These are phyloP conservation scores for Anastatica hierochuntica DNA, from an alignment of 345 rosid species.

Conservation along the genomic window DNA sequence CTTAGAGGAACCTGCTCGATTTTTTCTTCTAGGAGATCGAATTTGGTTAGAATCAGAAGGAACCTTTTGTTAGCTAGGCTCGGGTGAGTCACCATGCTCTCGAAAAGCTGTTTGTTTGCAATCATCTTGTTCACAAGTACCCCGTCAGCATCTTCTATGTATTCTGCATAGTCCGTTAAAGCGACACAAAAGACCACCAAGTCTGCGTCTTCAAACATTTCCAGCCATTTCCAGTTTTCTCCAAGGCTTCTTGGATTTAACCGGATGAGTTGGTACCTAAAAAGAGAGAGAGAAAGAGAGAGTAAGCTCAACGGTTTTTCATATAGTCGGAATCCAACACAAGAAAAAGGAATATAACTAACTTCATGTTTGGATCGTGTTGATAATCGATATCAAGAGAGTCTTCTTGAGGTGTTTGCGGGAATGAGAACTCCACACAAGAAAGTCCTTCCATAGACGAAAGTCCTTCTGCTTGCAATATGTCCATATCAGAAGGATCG, in stretches of 20 bases:
- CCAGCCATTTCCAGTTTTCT: constrained; percentile 68
- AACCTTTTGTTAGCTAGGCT: constrained; percentile 52
- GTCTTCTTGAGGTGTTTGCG: constrained; percentile 26
- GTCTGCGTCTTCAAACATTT: constrained; percentile 77
- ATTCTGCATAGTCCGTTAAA: constrained; percentile 51
- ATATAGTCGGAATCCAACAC: background rate
- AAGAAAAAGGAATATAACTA: constrained; percentile 14
- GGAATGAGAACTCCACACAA: constrained; percentile 68
- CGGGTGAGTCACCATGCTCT: constrained; percentile 48
- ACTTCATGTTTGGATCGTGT: constrained; percentile 46
- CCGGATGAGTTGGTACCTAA: constrained; percentile 82
- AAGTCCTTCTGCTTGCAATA: constrained; percentile 71
- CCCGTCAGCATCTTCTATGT: constrained; percentile 40
- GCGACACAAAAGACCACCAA: constrained; percentile 65
- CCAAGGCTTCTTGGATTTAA: constrained; percentile 58
- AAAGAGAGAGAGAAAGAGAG: background rate
- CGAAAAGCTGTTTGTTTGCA: constrained; percentile 57
- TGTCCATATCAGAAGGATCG: constrained; percentile 73
- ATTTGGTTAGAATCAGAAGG: constrained; percentile 74
- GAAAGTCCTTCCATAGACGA: constrained; percentile 58
- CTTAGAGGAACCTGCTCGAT: constrained; percentile 45
- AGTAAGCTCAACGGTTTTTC: constrained; percentile 5
- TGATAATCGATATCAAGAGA: constrained; percentile 26
- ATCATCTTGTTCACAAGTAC: constrained; percentile 65
- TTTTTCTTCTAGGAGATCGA: constrained; percentile 68